phyloP scores from a whole-genome alignment of 208 protist genomes.

The Trypanosoma congolense region DNA sequence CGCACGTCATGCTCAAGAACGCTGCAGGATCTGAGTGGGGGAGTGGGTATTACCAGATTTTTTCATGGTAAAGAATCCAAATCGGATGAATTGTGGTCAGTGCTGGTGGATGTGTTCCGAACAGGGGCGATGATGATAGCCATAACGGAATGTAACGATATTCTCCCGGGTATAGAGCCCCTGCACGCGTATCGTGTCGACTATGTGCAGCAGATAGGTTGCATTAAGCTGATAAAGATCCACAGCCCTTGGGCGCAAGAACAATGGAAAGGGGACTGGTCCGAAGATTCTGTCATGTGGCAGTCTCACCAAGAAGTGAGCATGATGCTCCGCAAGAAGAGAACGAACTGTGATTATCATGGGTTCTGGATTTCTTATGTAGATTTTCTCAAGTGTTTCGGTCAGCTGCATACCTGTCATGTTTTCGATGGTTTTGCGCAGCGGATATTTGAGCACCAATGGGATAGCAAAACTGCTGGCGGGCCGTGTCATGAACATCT shows the following conservation, averaged over 20 bases:
- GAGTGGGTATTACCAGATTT: constrained; percentile 42
- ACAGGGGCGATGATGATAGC: constrained; percentile 29
- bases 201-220: constrained; percentile 52
- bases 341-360: not conserved
- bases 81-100: constrained; percentile 43
- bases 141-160: constrained; percentile 30
- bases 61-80: constrained; percentile 39
- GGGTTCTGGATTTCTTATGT: constrained; percentile 85
- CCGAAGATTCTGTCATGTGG: constrained; percentile 63
- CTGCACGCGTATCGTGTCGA: constrained; percentile 53
- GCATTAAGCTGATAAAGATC: constrained; percentile 57
- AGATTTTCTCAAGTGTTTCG: constrained; percentile 67
- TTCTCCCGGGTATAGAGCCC: constrained; percentile 46
- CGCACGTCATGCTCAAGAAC: constrained; percentile 26
- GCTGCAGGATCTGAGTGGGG: constrained; percentile 58
- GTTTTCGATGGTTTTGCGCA: constrained; percentile 50
- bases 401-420: constrained; percentile 59
- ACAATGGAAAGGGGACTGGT: constrained; percentile 77
- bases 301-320: constrained; percentile 51
- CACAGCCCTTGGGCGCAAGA: constrained; percentile 28
- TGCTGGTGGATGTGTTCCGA: constrained; percentile 25
- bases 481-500: constrained; percentile 32
- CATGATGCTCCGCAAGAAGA: constrained; percentile 26
- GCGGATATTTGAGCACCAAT: constrained; percentile 45
- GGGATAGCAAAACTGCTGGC: constrained; percentile 48